Conservation (phyloP, 1,284 basidiomycete species). For the Ceratobasidium sp. region DNA sequence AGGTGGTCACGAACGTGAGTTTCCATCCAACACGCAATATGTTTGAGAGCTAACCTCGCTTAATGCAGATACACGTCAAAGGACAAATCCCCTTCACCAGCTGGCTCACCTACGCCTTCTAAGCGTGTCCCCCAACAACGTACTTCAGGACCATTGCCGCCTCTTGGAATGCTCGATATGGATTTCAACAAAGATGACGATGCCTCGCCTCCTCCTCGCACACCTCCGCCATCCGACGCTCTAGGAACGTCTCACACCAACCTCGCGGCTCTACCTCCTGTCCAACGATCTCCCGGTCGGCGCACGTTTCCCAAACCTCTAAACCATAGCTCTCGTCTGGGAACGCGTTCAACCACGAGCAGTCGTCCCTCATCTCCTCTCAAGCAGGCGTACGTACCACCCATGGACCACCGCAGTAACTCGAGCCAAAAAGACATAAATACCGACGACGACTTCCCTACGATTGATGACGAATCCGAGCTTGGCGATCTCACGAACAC, state of each 20-base stretch:
- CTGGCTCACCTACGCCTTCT: conserved; percentile 14
- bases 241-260: conserved; percentile 37
- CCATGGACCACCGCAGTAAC: conserved; percentile 7
- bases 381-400: conserved; percentile 36
- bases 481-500: conserved; percentile 39
- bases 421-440: background rate
- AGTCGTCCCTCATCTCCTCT: conserved; percentile 40
- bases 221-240: conserved; percentile 37
- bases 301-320: conserved; percentile 38
- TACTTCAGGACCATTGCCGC: conserved; percentile 7
- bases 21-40: background rate
- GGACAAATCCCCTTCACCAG: conserved; percentile 34
- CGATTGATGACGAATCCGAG: conserved; percentile 37
- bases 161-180: conserved; percentile 38
- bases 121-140: conserved; percentile 6
- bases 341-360: conserved; percentile 16
- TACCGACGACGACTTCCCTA: conserved; percentile 37
- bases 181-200: conserved; percentile 41
- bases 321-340: conserved; percentile 37
- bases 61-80: conserved; percentile 39
- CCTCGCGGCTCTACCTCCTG: conserved; percentile 35
- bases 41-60: conserved; percentile 2
- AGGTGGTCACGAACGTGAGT: conserved; percentile 38
- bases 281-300: conserved; percentile 36
- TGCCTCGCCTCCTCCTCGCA: conserved; percentile 34